Evolutionary conservation across 1,139 yeast genomes (phyloP).

Genomic region (Sugiyamaella castrensis): DNA sequence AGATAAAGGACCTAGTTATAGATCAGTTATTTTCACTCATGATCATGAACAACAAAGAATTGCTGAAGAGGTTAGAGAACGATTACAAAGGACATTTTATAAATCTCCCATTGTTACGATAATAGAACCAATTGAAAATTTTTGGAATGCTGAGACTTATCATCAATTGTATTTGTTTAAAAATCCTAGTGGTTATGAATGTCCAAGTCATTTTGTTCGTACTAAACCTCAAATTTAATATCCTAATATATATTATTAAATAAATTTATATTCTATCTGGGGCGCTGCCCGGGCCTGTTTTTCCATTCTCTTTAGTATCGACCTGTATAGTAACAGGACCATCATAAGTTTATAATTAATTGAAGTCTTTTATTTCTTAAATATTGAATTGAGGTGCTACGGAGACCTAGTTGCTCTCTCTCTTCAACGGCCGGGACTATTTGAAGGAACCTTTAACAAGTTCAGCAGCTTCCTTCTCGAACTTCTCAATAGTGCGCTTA

Average conservation of each 20-base stretch:
- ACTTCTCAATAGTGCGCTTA: constrained; percentile 98
- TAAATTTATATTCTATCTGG: no score
- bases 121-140: constrained; percentile 63
- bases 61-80: constrained; percentile 42
- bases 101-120: constrained; percentile 57
- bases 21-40: constrained; percentile 71
- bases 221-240: constrained; percentile 32
- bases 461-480: constrained; percentile 98
- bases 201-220: constrained; percentile 81
- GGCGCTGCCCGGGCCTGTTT: no score
- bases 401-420: no score
- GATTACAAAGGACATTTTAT: constrained; percentile 57
- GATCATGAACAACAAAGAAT: constrained; percentile 47
- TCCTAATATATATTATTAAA: no score
- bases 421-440: no score
- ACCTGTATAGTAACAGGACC: no score
- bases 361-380: no score
- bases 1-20: constrained; percentile 78
- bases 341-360: no score
- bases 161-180: constrained; percentile 78
- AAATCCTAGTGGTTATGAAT: constrained; percentile 83
- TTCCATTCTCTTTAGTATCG: no score
- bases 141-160: constrained; percentile 92
- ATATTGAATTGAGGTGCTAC: no score
- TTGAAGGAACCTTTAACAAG: constrained; percentile 98